Evolutionary conservation across 371 early-diverging fungal genomes (phyloP).

Genomic region (Smittium mucronatum): DNA sequence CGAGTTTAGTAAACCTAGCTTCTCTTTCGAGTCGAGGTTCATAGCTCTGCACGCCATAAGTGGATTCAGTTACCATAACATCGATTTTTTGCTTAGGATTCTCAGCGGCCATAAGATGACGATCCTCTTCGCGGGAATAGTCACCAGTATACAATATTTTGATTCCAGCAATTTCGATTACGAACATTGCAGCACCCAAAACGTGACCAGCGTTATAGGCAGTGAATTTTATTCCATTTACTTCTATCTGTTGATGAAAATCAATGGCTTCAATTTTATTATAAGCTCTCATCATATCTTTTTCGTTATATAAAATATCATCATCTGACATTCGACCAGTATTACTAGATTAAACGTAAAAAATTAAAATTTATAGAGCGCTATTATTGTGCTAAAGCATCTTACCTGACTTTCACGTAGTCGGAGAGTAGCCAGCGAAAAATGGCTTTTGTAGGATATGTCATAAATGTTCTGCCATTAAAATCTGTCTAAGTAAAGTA

Average conservation of each 20-base stretch:
- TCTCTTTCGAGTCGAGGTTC: conserved; percentile 96
- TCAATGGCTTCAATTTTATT: conserved; percentile 96
- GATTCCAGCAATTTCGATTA: conserved; percentile 95
- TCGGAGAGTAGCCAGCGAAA: conserved; percentile 97
- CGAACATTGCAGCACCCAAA: conserved; percentile 99
- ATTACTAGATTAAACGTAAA: conserved; percentile 12
- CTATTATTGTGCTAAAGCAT: not conserved
- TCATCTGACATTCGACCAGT: conserved; percentile 63
- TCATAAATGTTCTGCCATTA: conserved; percentile 99
- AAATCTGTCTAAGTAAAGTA: conserved; percentile 60
- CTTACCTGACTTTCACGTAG: conserved; percentile 84
- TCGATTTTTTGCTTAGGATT: conserved; percentile 76
- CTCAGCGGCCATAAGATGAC: conserved; percentile 98
- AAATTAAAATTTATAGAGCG: not conserved
- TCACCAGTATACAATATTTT: conserved; percentile 98
- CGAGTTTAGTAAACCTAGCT: conserved; percentile 68
- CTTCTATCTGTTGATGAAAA: conserved; percentile 93
- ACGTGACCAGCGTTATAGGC: conserved; percentile 99
- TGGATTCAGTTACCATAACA: conserved; percentile 96
- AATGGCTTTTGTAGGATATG: conserved; percentile 99
- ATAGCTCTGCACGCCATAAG: conserved; percentile 98
- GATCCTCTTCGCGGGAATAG: conserved; percentile 99
- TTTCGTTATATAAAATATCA: conserved; percentile 90
- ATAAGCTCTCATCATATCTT: conserved; percentile 82
- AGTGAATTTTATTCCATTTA: conserved; percentile 94